Percentiles rank a stretch among this genome's conserved stretches.
phyloP scores from a whole-genome alignment of 805 yeast genomes.

The Candida wancherniae region DNA sequence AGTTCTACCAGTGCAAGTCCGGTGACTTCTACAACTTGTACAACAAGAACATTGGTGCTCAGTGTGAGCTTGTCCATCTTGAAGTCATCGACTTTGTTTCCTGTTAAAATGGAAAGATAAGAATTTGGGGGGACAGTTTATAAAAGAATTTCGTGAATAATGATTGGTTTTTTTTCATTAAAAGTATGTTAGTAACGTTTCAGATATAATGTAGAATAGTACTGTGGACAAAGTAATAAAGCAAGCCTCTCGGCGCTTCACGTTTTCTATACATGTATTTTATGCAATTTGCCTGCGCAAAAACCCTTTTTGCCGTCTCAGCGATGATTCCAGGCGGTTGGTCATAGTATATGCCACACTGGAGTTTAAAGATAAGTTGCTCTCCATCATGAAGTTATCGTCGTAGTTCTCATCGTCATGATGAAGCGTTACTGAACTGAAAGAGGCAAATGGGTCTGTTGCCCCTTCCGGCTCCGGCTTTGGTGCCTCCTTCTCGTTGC shows the following conservation, averaged over 20 bases:
- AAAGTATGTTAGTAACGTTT: too few relatives aligned
- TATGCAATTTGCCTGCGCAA: conserved; percentile 21
- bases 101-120: too few relatives aligned
- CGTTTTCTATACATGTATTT: neutral
- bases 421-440: conserved; percentile 81
- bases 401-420: conserved; percentile 51
- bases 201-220: too few relatives aligned
- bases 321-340: conserved; percentile 13
- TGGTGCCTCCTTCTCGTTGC: conserved; percentile 8
- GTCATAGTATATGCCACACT: conserved; percentile 57
- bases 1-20: conserved; percentile 70
- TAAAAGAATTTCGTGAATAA: too few relatives aligned
- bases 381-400: conserved; percentile 43
- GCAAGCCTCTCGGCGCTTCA: neutral
- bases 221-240: too few relatives aligned
- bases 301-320: conserved; percentile 26
- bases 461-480: conserved; percentile 22
- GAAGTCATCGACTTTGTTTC: conserved; percentile 52
- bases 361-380: conserved; percentile 40
- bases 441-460: conserved; percentile 75
- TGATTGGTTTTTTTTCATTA: conserved; percentile 10
- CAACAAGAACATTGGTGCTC: conserved; percentile 45
- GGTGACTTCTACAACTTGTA: conserved; percentile 78
- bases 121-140: too few relatives aligned
- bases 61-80: conserved; percentile 61